Evolutionary conservation across 2,329 filamentous ascomycete genomes (phyloP).

Genomic region (Exophiala calicioides): DNA sequence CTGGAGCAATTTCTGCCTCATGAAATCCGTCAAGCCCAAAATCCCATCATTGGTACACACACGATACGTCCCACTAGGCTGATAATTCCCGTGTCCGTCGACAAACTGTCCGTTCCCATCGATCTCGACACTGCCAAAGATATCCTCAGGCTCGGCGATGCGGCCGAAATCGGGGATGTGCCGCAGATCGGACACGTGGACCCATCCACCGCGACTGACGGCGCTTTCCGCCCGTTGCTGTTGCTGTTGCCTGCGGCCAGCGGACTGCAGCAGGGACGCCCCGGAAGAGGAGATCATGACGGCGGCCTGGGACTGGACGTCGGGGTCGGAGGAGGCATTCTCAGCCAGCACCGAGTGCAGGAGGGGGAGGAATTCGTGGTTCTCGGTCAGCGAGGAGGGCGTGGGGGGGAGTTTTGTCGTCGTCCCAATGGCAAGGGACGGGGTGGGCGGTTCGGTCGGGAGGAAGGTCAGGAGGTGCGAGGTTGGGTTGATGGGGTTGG

Average conservation of each 20-base stretch:
- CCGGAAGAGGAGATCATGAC: constrained; percentile 62
- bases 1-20: constrained; percentile 53
- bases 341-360: constrained; percentile 58
- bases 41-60: constrained; percentile 62
- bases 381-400: constrained; percentile 57
- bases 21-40: constrained; percentile 50
- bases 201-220: constrained; percentile 60
- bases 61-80: constrained; percentile 63
- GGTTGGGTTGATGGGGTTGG: constrained; percentile 41
- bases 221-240: constrained; percentile 61
- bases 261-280: constrained; percentile 32
- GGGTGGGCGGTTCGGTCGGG: constrained; percentile 54
- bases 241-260: constrained; percentile 57
- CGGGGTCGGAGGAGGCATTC: constrained; percentile 58
- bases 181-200: constrained; percentile 63
- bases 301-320: constrained; percentile 59
- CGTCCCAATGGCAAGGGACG: constrained; percentile 56
- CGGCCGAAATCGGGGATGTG: constrained; percentile 64
- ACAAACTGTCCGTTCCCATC: constrained; percentile 60
- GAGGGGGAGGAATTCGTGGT: constrained; percentile 57
- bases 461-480: constrained; percentile 57
- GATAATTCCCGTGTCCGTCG: constrained; percentile 58
- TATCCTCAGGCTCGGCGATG: constrained; percentile 66
- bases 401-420: constrained; percentile 56
- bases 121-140: constrained; percentile 65